A percentile compares a stretch with the other conserved stretches of the same genome.
Evolutionary conservation across 345 rosid species (phyloP).

Genomic region (Arabidopsis arenosa): DNA sequence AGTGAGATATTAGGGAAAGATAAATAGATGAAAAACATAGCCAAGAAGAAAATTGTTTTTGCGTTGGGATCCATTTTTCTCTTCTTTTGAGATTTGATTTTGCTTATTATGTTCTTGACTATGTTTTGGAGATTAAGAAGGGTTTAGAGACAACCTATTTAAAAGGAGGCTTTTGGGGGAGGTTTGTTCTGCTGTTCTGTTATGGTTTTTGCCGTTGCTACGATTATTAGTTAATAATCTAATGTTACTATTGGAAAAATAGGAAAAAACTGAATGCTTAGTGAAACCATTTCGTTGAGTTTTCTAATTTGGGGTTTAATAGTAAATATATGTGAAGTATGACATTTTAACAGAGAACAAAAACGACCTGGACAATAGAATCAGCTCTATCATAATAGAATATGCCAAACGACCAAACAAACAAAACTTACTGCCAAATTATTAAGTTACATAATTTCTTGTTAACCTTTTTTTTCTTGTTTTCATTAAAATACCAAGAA

Average conservation of each 20-base stretch:
- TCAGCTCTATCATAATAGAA: not conserved
- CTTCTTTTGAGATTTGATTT: not conserved
- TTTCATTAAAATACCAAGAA: not conserved
- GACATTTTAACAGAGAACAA: not conserved
- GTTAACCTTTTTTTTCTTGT: too few species aligned
- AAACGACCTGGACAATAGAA: conserved; percentile 7
- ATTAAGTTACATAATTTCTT: not conserved
- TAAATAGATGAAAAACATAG: conserved; percentile 1
- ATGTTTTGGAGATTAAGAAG: not conserved
- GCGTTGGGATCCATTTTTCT: conserved; percentile 23
- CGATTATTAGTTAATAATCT: conserved; percentile 31
- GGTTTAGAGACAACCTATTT: conserved; percentile 1
- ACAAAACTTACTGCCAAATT: not conserved
- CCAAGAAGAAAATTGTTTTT: conserved; percentile 4
- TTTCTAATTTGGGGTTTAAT: conserved; percentile 8
- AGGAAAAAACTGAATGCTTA: not conserved
- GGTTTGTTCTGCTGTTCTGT: conserved; percentile 10
- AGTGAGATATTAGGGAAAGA: conserved; percentile 2
- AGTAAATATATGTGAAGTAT: conserved; percentile 7
- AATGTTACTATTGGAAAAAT: not conserved
- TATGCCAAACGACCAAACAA: not conserved
- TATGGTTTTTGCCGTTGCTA: conserved; percentile 20
- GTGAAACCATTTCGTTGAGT: not conserved
- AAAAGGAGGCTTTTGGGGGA: not conserved
- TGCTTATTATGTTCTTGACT: not conserved